These are phyloP conservation scores for Chlorociboria aeruginascens DNA, from an alignment of 495 filamentous ascomycete genomes.

Conservation along the genomic window DNA sequence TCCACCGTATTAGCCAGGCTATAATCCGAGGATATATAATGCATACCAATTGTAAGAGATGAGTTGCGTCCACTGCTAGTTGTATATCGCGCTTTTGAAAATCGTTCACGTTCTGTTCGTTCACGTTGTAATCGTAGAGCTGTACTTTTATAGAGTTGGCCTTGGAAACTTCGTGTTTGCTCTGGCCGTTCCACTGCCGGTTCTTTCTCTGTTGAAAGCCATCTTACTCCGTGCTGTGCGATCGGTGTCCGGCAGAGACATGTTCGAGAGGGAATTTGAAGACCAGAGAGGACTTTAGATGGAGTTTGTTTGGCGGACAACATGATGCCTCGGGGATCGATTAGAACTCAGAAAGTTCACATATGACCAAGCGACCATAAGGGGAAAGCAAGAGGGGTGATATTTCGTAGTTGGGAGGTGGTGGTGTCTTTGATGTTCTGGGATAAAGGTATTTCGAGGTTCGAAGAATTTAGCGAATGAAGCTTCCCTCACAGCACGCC, in stretches of 20 bases:
- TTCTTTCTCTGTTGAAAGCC: conserved; percentile 11
- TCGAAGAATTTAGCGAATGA: too few species aligned
- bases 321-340: conserved; percentile 2
- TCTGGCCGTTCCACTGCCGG: conserved; percentile 1
- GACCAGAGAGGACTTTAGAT: conserved; percentile 10
- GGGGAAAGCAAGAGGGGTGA: neutral
- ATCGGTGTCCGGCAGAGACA: too few species aligned
- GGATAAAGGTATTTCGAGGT: too few species aligned
- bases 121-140: conserved; percentile 64
- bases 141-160: conserved; percentile 81
- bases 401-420: neutral
- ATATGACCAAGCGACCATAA: neutral
- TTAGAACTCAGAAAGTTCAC: neutral
- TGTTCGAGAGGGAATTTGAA: neutral
- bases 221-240: conserved; percentile 3
- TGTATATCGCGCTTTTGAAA: conserved; percentile 42
- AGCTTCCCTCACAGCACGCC: too few species aligned
- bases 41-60: conserved; percentile 49
- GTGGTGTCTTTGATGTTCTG: too few species aligned
- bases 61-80: conserved; percentile 42
- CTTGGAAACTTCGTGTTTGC: conserved; percentile 51
- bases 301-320: conserved; percentile 7
- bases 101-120: conserved; percentile 53
- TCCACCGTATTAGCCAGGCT: too few species aligned
- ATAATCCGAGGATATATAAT: too few species aligned